phyloP scores from a whole-genome alignment of 495 filamentous ascomycete genomes.

The Tuber magnatum region DNA sequence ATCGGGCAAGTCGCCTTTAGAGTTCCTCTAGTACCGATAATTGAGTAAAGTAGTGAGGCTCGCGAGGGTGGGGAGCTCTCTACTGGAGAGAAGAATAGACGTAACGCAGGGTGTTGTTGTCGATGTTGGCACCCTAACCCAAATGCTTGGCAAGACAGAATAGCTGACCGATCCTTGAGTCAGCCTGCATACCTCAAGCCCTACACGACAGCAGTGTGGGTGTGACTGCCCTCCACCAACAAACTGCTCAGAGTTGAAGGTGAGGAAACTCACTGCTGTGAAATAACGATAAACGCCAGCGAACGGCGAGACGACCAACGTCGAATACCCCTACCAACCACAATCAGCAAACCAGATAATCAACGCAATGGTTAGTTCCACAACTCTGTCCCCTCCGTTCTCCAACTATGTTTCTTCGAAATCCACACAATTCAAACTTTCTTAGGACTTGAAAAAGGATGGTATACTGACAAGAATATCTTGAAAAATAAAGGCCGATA shows the following conservation, averaged over 20 bases:
- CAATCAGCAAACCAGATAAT: conserved; percentile 1
- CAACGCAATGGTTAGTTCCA: conserved; percentile 25
- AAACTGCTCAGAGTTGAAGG: conserved; percentile 13
- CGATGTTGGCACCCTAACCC: conserved; percentile 27
- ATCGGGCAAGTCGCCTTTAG: neutral
- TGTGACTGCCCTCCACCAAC: conserved; percentile 25
- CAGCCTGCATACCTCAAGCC: neutral
- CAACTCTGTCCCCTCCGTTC: conserved; percentile 19
- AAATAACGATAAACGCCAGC: conserved; percentile 18
- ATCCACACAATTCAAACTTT: conserved; percentile 17
- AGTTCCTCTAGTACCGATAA: neutral
- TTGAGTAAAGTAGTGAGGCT: conserved; percentile 14
- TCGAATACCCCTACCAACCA: conserved; percentile 17
- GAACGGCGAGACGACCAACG: conserved; percentile 27
- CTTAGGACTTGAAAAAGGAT: neutral
- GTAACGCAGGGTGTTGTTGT: conserved; percentile 22
- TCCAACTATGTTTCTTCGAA: conserved; percentile 24
- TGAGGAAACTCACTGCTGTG: neutral
- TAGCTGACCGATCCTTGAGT: conserved; percentile 4
- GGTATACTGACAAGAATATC: conserved; percentile 23
- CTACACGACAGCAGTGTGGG: neutral
- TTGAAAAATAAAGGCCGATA: conserved; percentile 51
- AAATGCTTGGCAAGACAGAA: neutral
- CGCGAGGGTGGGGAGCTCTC: conserved; percentile 20
- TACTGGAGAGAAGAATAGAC: conserved; percentile 1